Conservation (phyloP, 176 grass and related monocot species). For the Musa acuminata region DNA sequence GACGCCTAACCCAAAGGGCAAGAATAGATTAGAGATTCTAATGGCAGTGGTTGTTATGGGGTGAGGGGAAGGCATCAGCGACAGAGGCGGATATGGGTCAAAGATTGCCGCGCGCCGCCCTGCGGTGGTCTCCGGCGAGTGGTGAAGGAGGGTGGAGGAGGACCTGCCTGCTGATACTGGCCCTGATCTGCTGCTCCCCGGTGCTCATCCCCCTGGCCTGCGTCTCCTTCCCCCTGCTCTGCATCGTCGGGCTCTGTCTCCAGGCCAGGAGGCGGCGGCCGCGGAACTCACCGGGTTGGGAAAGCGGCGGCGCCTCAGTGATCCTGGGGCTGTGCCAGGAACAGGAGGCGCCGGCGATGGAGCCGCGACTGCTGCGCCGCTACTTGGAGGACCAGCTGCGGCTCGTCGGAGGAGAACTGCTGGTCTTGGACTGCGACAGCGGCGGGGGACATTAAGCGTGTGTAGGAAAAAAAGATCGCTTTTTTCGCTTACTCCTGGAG, state of each 20-base stretch:
- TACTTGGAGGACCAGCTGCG: constrained; percentile 9
- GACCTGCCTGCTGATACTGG: background rate
- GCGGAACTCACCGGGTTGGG: background rate
- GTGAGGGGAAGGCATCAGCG: background rate
- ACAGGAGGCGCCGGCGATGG: background rate
- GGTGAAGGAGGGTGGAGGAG: background rate
- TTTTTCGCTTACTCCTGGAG: no score
- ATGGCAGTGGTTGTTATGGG: no score
- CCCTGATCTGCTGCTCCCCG: constrained; percentile 1
- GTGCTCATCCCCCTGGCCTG: constrained; percentile 7
- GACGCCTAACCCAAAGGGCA: no score
- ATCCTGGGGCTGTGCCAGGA: background rate
- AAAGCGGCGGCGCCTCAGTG: background rate
- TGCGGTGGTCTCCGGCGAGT: background rate
- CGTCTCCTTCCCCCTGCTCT: constrained; percentile 5
- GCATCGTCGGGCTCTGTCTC: constrained; percentile 7
- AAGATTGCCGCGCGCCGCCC: background rate
- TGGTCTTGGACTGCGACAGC: background rate
- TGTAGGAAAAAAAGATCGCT: background rate
- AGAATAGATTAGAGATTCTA: no score
- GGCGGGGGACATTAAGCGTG: background rate
- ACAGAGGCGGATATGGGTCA: background rate
- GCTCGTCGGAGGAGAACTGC: background rate
- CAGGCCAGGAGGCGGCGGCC: background rate
- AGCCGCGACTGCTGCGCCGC: background rate